These are phyloP conservation scores for Solanum sejunctum DNA, from an alignment of 257 asterid genomes.

Conservation along the genomic window DNA sequence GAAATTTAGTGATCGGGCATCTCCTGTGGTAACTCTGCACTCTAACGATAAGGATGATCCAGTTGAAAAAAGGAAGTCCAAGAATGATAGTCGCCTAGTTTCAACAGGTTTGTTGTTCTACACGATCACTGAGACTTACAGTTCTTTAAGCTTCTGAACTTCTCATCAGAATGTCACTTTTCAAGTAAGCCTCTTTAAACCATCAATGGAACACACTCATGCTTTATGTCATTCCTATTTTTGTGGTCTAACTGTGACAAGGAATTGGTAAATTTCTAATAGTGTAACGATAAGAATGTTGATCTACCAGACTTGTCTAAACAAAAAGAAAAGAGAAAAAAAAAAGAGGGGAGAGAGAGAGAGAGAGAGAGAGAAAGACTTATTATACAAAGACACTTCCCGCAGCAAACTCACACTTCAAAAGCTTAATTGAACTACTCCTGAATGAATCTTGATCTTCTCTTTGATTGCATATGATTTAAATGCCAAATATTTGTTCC, in stretches of 20 bases:
- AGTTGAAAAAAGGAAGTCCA: constrained; percentile 2
- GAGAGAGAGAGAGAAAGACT: background rate
- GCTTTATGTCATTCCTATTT: background rate
- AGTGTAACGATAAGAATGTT: background rate
- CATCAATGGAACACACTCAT: background rate
- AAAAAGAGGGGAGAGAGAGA: background rate
- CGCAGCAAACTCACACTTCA: background rate
- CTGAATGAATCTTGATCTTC: background rate
- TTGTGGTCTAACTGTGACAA: background rate
- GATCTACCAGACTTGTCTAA: background rate
- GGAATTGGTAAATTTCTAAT: background rate
- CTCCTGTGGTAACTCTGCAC: background rate
- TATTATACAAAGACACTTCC: background rate
- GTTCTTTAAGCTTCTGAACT: background rate
- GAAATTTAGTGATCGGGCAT: constrained; percentile 14
- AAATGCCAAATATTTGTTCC: background rate
- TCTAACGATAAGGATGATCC: background rate
- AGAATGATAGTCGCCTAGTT: background rate
- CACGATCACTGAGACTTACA: background rate
- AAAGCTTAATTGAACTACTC: background rate
- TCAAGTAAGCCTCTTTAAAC: background rate
- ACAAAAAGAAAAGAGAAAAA: background rate
- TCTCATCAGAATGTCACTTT: background rate
- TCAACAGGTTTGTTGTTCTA: constrained; percentile 15
- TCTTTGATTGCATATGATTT: background rate